Evolutionary conservation across 352 stramenopile species (phyloP).

Genomic region (Phytophthora capsici): DNA sequence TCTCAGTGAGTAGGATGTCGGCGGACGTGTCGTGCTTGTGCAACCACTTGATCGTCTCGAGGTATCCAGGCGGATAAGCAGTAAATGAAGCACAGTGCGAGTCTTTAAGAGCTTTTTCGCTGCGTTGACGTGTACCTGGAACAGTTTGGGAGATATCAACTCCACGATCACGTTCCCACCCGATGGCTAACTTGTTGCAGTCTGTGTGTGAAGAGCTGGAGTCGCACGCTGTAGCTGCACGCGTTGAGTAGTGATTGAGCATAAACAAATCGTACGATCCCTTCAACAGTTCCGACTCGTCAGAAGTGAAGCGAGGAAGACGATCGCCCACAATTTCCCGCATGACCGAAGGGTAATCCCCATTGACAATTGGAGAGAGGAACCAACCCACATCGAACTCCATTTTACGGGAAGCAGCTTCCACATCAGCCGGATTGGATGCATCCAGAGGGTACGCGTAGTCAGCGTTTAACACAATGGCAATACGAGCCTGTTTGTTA

Average conservation of each 20-base stretch:
- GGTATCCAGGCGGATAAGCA: constrained; percentile 57
- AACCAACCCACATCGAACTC: constrained; percentile 94
- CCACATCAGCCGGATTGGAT: constrained; percentile 45
- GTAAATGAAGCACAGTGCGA: constrained; percentile 49
- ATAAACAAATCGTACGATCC: constrained; percentile 94
- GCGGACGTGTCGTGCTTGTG: constrained; percentile 47
- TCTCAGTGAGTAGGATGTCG: constrained; percentile 61
- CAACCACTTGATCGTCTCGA: constrained; percentile 52
- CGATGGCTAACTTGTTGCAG: constrained; percentile 40
- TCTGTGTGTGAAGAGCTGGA: constrained; percentile 32
- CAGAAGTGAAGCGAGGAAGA: constrained; percentile 82
- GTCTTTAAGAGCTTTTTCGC: constrained; percentile 12
- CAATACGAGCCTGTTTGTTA: too few relatives aligned
- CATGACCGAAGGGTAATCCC: constrained; percentile 94
- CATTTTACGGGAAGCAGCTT: constrained; percentile 84
- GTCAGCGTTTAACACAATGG: constrained; percentile 92
- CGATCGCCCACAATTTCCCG: constrained; percentile 69
- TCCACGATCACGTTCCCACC: constrained; percentile 51
- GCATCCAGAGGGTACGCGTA: constrained; percentile 77
- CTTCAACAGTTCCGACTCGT: constrained; percentile 72
- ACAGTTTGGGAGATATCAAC: constrained; percentile 33
- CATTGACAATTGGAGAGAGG: constrained; percentile 86
- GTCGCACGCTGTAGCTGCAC: constrained; percentile 57
- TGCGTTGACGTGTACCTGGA: constrained; percentile 14
- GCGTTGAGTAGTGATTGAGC: too few relatives aligned